Percentiles rank a stretch among this genome's conserved stretches.
Conservation (phyloP, 257 asterid genomes). For the Salvia miltiorrhiza region DNA sequence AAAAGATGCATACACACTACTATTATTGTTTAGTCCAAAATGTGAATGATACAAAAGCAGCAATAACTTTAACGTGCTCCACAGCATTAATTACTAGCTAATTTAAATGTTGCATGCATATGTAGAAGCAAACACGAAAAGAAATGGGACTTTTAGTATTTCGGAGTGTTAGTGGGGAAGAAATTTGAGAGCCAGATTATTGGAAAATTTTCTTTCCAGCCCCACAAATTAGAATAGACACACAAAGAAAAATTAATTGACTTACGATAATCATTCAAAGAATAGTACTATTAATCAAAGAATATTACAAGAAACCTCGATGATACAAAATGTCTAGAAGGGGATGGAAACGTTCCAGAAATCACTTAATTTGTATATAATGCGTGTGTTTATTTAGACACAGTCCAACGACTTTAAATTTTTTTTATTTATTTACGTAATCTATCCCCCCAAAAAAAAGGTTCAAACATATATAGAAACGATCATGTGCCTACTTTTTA, state of each 20-base stretch:
- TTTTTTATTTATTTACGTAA: too few species aligned
- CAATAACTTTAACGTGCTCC: slow-evolving; percentile 13
- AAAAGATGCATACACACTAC: neutral
- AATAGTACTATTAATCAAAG: neutral
- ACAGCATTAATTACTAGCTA: neutral
- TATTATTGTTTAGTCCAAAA: neutral
- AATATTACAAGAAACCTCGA: neutral
- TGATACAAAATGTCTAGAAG: neutral
- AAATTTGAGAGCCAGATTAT: neutral
- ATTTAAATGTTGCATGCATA: too few species aligned
- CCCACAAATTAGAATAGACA: slow-evolving; percentile 11
- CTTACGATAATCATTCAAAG: neutral
- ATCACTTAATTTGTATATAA: neutral
- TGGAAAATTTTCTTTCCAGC: neutral
- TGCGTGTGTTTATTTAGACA: neutral
- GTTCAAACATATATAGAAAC: too few species aligned
- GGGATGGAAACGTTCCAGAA: neutral
- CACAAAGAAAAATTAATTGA: neutral
- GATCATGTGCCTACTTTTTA: too few species aligned
- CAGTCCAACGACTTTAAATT: too few species aligned
- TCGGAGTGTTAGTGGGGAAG: neutral
- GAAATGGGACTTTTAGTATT: neutral
- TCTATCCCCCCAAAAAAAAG: too few species aligned
- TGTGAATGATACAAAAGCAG: slow-evolving; percentile 28
- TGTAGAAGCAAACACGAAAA: slow-evolving; percentile 20